Evolutionary conservation across 2,329 filamentous ascomycete genomes (phyloP).

Genomic region (Botrytis cinerea): DNA sequence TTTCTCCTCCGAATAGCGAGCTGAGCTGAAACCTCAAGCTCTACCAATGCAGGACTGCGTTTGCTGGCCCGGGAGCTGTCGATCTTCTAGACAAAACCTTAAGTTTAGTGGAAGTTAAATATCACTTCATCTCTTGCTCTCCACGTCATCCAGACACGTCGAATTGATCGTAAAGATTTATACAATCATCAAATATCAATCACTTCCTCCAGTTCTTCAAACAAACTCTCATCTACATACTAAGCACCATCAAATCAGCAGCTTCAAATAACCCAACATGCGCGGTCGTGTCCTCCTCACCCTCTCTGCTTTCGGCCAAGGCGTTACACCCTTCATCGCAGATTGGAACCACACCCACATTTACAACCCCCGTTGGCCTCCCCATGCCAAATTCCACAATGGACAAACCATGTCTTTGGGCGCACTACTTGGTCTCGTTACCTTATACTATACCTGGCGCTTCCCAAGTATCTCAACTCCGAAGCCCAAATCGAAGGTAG

Average conservation of each 20-base stretch:
- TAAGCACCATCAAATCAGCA: background rate
- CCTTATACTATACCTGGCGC: conserved; percentile 44
- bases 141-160: background rate
- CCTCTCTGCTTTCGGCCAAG: conserved; percentile 31
- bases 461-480: conserved; percentile 1
- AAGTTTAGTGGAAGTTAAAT: background rate
- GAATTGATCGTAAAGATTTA: background rate
- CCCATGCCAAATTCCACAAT: conserved; percentile 55
- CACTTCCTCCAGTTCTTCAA: background rate
- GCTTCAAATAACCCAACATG: conserved; percentile 19
- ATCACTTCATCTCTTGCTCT: background rate
- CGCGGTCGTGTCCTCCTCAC: conserved; percentile 31
- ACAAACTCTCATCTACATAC: background rate
- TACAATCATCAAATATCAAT: background rate
- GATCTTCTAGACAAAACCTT: conserved; percentile 2
- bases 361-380: conserved; percentile 51
- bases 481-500: background rate
- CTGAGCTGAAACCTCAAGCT: conserved; percentile 6
- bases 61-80: background rate
- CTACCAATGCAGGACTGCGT: background rate
- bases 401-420: conserved; percentile 54
- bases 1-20: background rate
- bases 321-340: conserved; percentile 37
- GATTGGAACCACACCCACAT: conserved; percentile 50
- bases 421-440: conserved; percentile 44